phyloP scores from a whole-genome alignment of 768 basidiomycete genomes.

The Asterophora parasitica region DNA sequence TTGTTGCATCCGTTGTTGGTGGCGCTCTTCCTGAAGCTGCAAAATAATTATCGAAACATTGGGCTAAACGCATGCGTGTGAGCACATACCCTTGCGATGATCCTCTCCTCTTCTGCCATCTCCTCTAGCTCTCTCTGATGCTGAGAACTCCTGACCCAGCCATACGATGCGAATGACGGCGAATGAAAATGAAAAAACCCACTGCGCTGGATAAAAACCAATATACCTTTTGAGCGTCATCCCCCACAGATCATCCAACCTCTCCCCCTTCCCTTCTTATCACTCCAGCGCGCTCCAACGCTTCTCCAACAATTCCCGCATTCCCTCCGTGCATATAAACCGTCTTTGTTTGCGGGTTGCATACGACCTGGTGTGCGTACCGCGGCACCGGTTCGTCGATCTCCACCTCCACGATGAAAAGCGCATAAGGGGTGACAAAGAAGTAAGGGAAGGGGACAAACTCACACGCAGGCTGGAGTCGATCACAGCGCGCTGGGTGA shows the following conservation, averaged over 20 bases:
- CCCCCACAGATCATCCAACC: conserved; percentile 77
- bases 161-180: conserved; percentile 39
- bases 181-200: not conserved
- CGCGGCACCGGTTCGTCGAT: conserved; percentile 50
- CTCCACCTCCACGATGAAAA: conserved; percentile 1
- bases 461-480: conserved; percentile 64
- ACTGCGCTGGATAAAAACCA: not conserved
- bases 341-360: conserved; percentile 50
- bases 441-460: conserved; percentile 4
- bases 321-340: conserved; percentile 78
- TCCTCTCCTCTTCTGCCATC: too few species aligned
- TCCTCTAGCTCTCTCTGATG: too few species aligned
- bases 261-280: conserved; percentile 28
- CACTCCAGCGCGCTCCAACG: conserved; percentile 17
- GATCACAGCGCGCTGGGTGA: conserved; percentile 70
- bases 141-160: conserved; percentile 55
- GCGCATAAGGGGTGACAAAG: not conserved
- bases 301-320: conserved; percentile 34
- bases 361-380: conserved; percentile 78
- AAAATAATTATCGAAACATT: too few species aligned
- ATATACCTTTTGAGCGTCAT: conserved; percentile 63
- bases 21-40: too few species aligned
- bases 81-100: too few species aligned
- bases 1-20: too few species aligned
- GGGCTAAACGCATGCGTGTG: too few species aligned